A percentile compares a stretch with the other conserved stretches of the same genome.
Conservation (phyloP, 208 protist species). For the Trypanosoma avium region DNA sequence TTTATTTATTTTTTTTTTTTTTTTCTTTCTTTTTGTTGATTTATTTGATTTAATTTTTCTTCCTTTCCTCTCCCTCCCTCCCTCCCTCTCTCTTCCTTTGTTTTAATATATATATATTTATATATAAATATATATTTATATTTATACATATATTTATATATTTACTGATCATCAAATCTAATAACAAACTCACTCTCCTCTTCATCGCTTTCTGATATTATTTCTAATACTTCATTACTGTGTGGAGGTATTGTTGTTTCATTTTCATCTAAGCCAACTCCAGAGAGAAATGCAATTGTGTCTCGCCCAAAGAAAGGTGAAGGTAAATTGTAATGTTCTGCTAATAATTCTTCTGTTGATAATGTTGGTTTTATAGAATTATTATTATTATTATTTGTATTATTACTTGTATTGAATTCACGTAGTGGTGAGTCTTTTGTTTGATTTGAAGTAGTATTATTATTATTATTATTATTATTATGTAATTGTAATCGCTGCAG, state of each 20-base stretch:
- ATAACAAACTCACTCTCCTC: slow-evolving; percentile 7
- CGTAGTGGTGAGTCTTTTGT: too few relatives aligned
- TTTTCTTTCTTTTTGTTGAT: too few relatives aligned
- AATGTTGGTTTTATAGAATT: too few relatives aligned
- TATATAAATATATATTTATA: neutral
- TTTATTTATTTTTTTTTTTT: neutral
- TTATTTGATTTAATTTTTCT: too few relatives aligned
- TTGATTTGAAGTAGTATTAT: too few relatives aligned
- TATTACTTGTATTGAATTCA: too few relatives aligned
- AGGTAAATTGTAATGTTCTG: too few relatives aligned
- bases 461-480: neutral
- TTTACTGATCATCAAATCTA: slow-evolving; percentile 1
- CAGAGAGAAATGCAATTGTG: neutral
- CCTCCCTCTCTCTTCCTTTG: too few relatives aligned
- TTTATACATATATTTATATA: neutral
- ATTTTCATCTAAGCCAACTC: neutral
- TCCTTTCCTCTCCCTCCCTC: too few relatives aligned
- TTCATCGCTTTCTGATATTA: neutral
- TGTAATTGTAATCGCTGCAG: neutral
- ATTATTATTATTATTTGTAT: too few relatives aligned
- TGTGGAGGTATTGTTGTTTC: neutral
- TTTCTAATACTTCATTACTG: neutral
- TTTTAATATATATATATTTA: neutral
- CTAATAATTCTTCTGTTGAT: too few relatives aligned
- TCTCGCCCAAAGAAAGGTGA: neutral